Percentiles rank a stretch among this genome's conserved stretches.
Evolutionary conservation across 176 grass and related monocot species (phyloP).

Genomic region (Carex scoparia): DNA sequence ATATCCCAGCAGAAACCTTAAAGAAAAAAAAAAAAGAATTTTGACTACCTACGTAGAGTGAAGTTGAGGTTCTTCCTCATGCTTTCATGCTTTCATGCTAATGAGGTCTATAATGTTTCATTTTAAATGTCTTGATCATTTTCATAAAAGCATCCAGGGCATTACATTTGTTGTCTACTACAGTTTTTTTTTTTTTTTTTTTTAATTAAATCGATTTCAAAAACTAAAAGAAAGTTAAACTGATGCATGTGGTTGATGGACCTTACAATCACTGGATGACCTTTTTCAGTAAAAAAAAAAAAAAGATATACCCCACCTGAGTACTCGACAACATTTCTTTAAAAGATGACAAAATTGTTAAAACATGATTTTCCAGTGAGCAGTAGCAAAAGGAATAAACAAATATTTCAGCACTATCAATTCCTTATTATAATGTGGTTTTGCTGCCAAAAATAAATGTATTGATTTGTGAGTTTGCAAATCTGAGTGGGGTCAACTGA

Average conservation of each 20-base stretch:
- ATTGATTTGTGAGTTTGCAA: background rate
- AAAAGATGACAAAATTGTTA: background rate
- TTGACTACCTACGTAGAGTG: too few species aligned
- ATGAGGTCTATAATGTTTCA: too few species aligned
- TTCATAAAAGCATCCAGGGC: too few species aligned
- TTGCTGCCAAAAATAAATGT: background rate
- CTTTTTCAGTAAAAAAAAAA: background rate
- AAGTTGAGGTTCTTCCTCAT: too few species aligned
- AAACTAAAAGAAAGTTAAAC: too few species aligned
- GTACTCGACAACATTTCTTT: background rate
- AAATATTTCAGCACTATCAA: background rate
- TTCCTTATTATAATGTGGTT: background rate
- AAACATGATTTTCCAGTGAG: background rate
- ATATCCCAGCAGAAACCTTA: too few species aligned
- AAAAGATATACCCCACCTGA: background rate
- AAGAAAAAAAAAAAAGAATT: too few species aligned
- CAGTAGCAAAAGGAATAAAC: background rate
- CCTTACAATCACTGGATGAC: background rate
- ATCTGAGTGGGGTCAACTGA: background rate
- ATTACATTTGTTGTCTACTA: too few species aligned
- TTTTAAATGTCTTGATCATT: too few species aligned
- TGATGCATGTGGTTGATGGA: background rate
- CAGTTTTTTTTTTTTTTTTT: too few species aligned
- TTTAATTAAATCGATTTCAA: too few species aligned
- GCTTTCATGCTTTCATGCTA: too few species aligned